Evolutionary conservation across 805 yeast species (phyloP), one percentile per base, ranked within the genome.

Genomic region (Komagataella pseudopastoris): DNA sequence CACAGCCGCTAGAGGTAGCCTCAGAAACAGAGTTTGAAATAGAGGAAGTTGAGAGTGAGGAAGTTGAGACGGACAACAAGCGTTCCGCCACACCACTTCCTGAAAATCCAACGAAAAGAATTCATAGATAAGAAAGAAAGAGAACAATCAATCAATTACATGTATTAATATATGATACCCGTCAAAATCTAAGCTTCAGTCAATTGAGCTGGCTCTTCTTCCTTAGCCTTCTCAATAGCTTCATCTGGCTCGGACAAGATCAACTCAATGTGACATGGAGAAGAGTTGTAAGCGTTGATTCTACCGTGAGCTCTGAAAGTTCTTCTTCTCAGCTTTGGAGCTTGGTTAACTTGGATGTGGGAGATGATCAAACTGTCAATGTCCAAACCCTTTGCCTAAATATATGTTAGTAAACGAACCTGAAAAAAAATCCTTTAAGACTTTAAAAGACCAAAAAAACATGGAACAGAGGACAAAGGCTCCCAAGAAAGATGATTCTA

Each of bases 291-390:
- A 69, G 96, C 96, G 80, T 91, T 93, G 74, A 89, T 88, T 85
- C 99, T 93, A 87, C 99, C 99, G 85, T 91, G 98, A 69, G 99
- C 99, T 85, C 99, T 90, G 96, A 80, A 93, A 71, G 99, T 93
- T 81, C 99, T 89, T 83, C 99, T 91, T 84, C 98, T 93, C 81
- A 88, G 95, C 80, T 89, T 89, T 79, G 99, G 99, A 69, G 99
- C 99, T 76, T 89, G 96, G 95, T 93, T 93, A 71, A 91, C 99
- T 83, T 93, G 99, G 73, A 93, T 91, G 87, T 93, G 98, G 65
- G 95, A 84, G 70, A 93, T 82, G 78, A 85, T 85, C 72, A 93
- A 86, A 74, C 86, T 88, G 66, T 95, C 80, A 67, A 86, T 81
- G 74, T 93, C 97, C 77, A 93, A 88, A 70, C 99, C 99, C 83